phyloP scores from a whole-genome alignment of 257 asterid species.

The Striga asiatica region DNA sequence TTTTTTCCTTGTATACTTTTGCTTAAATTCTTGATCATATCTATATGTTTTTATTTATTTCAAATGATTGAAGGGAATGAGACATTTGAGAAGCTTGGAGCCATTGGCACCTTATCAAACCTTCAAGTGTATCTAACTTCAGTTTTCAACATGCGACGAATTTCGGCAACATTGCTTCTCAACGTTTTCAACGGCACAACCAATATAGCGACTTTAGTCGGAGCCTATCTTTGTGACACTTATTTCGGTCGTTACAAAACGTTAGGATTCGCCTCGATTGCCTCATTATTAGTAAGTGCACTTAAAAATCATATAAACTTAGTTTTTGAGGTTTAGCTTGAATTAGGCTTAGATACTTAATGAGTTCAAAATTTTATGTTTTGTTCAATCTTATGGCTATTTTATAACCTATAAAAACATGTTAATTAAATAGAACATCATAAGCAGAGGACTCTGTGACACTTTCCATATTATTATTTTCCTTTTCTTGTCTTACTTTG shows the following conservation, averaged over 20 bases:
- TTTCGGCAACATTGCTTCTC: slow-evolving; percentile 41
- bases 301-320: background rate
- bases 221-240: slow-evolving; percentile 57
- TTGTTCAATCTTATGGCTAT: no score
- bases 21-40: background rate
- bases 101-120: slow-evolving; percentile 51
- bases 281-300: slow-evolving; percentile 41
- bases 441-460: no score
- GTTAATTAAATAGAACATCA: no score
- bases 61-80: slow-evolving; percentile 42
- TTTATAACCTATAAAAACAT: no score
- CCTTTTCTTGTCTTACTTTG: slow-evolving; percentile 6
- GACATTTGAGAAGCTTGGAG: slow-evolving; percentile 76
- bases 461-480: background rate
- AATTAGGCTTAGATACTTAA: background rate
- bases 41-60: background rate
- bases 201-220: slow-evolving; percentile 46
- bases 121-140: slow-evolving; percentile 50
- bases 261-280: slow-evolving; percentile 39
- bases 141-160: slow-evolving; percentile 42
- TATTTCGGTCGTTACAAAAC: slow-evolving; percentile 68
- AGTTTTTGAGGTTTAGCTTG: background rate
- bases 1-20: background rate
- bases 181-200: slow-evolving; percentile 60
- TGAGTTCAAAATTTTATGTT: background rate